Base-by-base conservation (phyloP, 495 filamentous ascomycete genomes). In the Penicillium mononematosum region DNA sequence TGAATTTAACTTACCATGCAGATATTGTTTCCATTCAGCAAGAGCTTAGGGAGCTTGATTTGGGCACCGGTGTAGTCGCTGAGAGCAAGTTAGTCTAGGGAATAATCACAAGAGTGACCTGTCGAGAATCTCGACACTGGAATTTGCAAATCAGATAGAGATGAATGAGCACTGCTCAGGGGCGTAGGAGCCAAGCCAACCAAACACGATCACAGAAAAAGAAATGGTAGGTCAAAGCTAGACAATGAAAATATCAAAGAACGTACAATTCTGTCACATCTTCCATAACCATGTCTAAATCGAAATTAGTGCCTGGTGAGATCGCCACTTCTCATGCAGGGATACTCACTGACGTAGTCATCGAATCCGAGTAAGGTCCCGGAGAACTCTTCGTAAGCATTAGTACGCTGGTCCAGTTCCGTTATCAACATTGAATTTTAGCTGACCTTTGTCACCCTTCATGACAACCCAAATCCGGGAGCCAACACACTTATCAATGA, bases 401-500 rank as follows among this genome's bases (percentile, higher is more conserved):
- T 27, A 72, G 65, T 52, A 53, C 24, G 1, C 34, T 27, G 34
- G 12, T 34, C 41, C 16, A 25, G 19, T 45, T 2, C 38, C 16
- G 17, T 52, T 27, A 5, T 20, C 22, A 17, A 9, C 7, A 19
- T 25, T 24, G 53, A 2, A 17, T 14, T 45, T 5, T 22, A 10
- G 41, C 64, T 61, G 70, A 88, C 94, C 94, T 79, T 97, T 97
- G 73, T 97, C 94, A 58, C 91, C 90, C 76, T 98, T 97, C 94
- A 98, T 98, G 72, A 98, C 84, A 55, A 98, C 92, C 94, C 94
- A 98, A 73, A 98, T 96, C 63, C 86, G 87, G 20, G 93, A 97
- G 38, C 95, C 94, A 55, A 98, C 91, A 74, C 95, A 98, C 74
- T 97, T 96, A 76, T 98, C 94, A 75, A 98, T 96, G 66, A 98